Base-by-base conservation (phyloP, 805 yeast species). In the Saturnispora silvae region DNA sequence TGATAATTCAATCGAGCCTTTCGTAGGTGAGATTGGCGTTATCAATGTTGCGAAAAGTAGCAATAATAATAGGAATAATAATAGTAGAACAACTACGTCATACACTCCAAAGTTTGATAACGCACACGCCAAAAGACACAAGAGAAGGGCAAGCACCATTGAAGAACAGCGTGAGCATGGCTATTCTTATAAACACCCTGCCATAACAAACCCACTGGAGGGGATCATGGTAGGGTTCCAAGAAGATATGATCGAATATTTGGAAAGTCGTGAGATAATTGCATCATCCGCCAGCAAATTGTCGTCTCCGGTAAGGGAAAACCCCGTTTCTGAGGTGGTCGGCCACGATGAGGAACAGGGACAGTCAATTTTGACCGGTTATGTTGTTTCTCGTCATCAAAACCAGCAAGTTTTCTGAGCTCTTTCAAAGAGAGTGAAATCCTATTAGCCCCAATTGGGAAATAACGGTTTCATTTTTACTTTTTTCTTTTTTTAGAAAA, bases 191-290 rank as follows among this genome's bases (percentile, higher is more conserved):
- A 62, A 68, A 1, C 67, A 70, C 46, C 79, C 79, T 1, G 54
- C 54, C 37, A 49, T 72, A 28, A 49, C 52, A 1, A 70, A 70
- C 40, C 63, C 67, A 5, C 50, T 71, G 40, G 63, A 71, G 45
- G 78, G 78, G 0, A 75, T 77, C 7, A 66, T 76, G 70, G 57
- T 71, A 18, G 78, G 76, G 9, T 72, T 72, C 45, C 67, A 64
- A 24, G 77, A 76, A 0, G 72, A 72, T 44, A 57, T 54, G 37
- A 60, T 71, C 10, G 64, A 68, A 32, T 57, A 60, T 50, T 55
- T 68, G 15, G 59, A 62, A 22, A 18, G 31, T 16, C 23, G 33
- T 19, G 39, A 30, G n/a, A 36, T 36, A 9, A n/a, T 24, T 6
- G 31, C 34, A 19, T 15, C 15, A 5, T 20, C 27, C 5, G 32